Conservation (phyloP, 2,329 filamentous ascomycete genomes). For the Scedosporium aurantiacum region DNA sequence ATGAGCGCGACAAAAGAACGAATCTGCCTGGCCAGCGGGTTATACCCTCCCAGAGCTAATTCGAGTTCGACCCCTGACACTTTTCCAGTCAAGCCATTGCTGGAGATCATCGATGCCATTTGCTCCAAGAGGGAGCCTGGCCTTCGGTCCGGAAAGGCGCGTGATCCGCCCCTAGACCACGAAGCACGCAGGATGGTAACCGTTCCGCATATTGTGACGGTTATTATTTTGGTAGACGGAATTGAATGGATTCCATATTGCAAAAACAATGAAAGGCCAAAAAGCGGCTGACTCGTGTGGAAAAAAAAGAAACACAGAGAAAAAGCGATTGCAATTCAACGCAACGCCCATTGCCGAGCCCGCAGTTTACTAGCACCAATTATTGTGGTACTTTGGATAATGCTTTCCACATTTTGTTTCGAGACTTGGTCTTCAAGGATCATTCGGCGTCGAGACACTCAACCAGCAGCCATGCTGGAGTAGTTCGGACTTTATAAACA, state of each 20-base stretch:
- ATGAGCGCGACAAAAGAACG: not conserved
- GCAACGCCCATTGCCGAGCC: not conserved
- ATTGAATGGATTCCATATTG: too few relatives aligned
- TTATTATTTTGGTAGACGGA: too few relatives aligned
- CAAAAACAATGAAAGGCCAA: too few relatives aligned
- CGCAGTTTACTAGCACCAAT: too few relatives aligned
- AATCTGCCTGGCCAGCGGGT: not conserved
- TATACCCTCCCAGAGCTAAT: not conserved
- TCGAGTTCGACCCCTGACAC: not conserved
- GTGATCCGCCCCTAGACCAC: not conserved
- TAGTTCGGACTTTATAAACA: too few relatives aligned
- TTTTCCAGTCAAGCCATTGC: not conserved
- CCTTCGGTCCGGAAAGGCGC: not conserved
- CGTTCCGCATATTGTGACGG: too few relatives aligned
- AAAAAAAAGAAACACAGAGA: not conserved
- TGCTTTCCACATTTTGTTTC: not conserved
- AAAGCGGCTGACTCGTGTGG: not conserved
- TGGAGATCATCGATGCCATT: not conserved
- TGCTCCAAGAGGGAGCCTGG: not conserved
- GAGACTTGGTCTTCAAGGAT: not conserved
- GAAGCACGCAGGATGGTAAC: too few relatives aligned
- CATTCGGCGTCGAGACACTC: not conserved
- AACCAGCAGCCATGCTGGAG: too few relatives aligned
- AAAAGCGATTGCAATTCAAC: not conserved
- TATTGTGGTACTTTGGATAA: not conserved